These are phyloP conservation scores for Stellera chamaejasme DNA, from an alignment of 345 rosid genomes.

Conservation along the genomic window DNA sequence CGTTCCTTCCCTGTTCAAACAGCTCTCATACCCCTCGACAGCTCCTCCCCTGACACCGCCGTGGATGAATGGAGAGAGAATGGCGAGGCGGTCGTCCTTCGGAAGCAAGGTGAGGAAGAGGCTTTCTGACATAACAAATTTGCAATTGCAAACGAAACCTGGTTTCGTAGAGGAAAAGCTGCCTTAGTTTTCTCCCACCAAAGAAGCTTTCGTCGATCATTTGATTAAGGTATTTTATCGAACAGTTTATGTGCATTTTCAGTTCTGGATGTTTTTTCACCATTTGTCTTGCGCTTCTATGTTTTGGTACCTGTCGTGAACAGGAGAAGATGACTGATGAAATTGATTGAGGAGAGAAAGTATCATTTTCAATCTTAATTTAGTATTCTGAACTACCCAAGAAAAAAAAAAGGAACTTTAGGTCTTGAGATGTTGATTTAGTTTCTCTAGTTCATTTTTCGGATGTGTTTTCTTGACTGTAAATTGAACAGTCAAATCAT, in stretches of 20 bases:
- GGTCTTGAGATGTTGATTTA: background rate
- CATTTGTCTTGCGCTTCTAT: background rate
- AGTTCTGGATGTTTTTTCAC: too few relatives aligned
- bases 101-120: slow-evolving; percentile 40
- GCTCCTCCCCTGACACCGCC: slow-evolving; percentile 32
- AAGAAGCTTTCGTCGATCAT: slow-evolving; percentile 28
- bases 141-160: slow-evolving; percentile 31
- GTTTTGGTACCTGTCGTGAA: slow-evolving; percentile 4
- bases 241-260: slow-evolving; percentile 1
- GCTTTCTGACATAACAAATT: slow-evolving; percentile 61
- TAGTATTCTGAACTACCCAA: background rate
- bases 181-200: slow-evolving; percentile 11
- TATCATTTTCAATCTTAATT: slow-evolving; percentile 34
- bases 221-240: slow-evolving; percentile 32
- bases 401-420: too few relatives aligned
- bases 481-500: slow-evolving; percentile 37
- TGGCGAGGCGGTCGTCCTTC: slow-evolving; percentile 41
- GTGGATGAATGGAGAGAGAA: slow-evolving; percentile 31
- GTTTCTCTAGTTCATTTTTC: too few relatives aligned
- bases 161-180: slow-evolving; percentile 19
- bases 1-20: slow-evolving; percentile 55
- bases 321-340: slow-evolving; percentile 65
- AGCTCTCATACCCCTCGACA: slow-evolving; percentile 47
- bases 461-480: slow-evolving; percentile 21
- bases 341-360: slow-evolving; percentile 63